These are phyloP conservation scores for Neofusicoccum ribis DNA, from an alignment of 2,329 filamentous ascomycete species.

Conservation along the genomic window DNA sequence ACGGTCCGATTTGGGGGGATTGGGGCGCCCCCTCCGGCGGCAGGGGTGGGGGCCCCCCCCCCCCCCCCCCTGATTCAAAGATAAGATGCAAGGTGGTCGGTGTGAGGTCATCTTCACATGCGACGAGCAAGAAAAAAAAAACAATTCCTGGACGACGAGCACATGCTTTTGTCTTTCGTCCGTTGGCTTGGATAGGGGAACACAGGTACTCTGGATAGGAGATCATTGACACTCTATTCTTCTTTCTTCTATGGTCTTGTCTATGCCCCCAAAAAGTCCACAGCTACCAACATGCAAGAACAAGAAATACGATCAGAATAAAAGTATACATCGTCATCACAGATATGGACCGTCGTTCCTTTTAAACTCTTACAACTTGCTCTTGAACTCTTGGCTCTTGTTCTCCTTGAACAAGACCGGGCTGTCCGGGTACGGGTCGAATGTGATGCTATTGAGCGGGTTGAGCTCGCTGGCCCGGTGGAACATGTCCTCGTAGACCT, in stretches of 20 bases:
- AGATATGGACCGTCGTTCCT: background rate
- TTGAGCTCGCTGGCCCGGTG: slow-evolving; percentile 70
- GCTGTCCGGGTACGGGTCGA: slow-evolving; percentile 70
- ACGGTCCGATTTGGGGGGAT: too few species aligned
- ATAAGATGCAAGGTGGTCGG: slow-evolving; percentile 10
- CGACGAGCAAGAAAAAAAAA: background rate
- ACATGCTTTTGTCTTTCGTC: background rate
- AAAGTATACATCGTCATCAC: slow-evolving; percentile 8
- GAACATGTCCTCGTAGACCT: slow-evolving; percentile 78
- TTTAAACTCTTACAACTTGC: slow-evolving; percentile 8
- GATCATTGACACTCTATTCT: slow-evolving; percentile 24
- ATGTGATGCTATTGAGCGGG: slow-evolving; percentile 69
- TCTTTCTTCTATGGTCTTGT: slow-evolving; percentile 23
- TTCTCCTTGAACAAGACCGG: slow-evolving; percentile 60
- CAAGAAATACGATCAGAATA: background rate
- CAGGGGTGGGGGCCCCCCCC: too few species aligned
- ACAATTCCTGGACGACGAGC: background rate
- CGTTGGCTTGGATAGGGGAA: background rate
- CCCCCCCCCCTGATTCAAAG: background rate
- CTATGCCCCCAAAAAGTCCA: slow-evolving; percentile 21
- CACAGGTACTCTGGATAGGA: slow-evolving; percentile 2
- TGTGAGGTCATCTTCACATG: slow-evolving; percentile 14
- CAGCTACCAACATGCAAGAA: slow-evolving; percentile 19
- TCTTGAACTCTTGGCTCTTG: slow-evolving; percentile 20
- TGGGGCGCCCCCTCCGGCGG: too few species aligned